Base-by-base conservation (phyloP, 2,329 filamentous ascomycete genomes). In the Epichloe festucae region DNA sequence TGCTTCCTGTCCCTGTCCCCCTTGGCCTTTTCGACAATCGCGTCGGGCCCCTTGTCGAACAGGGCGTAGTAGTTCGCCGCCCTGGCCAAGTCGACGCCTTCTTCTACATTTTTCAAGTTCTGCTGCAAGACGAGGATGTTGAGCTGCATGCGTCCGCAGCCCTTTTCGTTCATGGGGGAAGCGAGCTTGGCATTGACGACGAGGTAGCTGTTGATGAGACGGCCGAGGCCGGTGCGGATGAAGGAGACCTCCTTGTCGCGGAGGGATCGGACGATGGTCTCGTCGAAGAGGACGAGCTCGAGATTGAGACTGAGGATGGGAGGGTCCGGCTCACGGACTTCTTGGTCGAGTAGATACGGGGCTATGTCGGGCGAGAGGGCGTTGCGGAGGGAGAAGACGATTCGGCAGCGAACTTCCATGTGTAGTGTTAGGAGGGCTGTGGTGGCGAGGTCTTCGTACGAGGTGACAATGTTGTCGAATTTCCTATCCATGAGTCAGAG, bases 91-190 rank as follows among this genome's bases (percentile, higher is more conserved):
- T 78, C 75, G 3, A 87, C 83, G 8, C 77, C 78, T 2, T 79
- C 74, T 66, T 93, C 89, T 50, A 98, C 84, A 58, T 95, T 95
- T 72, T 95, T 95, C 51, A 98, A 79, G 61, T 95, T 96, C 65
- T 98, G 93, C 69, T 97, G 91, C 49, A 98, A 73, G 41, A 98
- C 93, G 23, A 96, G 77, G 47, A 96, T 89, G 65, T 98, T 95
- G 61, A 97, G 80, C 65, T 89, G 85, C 80, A 98, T 89, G 39
- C 89, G 80, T n/a, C 83, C 81, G 54, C 84, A 87, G 42, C 93
- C 93, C 59, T 85, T 80, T 39, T 70, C 72, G 65, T 98, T 96
- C 82, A 98, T 91, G 7, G 85, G 82, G 48, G 82, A 81, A 44
- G 91, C 85, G 62, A 79, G 78, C 17, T 76, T 72, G 2, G 83